Evolutionary conservation across 2,329 filamentous ascomycete species (phyloP), one percentile per base, ranked within the genome.

Genomic region (Elsinoe arachidis): DNA sequence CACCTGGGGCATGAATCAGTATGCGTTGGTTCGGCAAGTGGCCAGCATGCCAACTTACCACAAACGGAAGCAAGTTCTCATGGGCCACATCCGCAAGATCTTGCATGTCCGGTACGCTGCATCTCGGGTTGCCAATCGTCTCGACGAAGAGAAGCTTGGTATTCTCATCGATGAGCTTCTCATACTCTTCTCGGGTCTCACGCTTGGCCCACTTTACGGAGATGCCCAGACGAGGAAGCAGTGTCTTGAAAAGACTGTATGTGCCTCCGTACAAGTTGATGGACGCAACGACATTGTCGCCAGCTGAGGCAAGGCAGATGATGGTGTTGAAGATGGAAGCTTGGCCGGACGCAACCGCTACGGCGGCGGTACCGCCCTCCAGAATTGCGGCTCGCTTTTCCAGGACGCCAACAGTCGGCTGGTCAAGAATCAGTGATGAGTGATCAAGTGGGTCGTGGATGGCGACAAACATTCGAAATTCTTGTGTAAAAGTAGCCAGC

Each of bases 21-120:
- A 38, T 39, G 43, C 26, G 39, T 55, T 38, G 44, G 14, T 43
- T 10, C 6, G 15, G 10, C 39, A 23, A 43, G 1, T 4, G 6
- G n/a, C 65, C 75, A 19, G 17, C 17, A 43, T 3, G 2, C 10
- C 15, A 11, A 43, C 14, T 43, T 21, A 43, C 39, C 14, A 43
- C 39, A 11, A 43, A 43, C n/a, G 39, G 39, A 2, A 43, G 39
- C 5, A 43, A 15, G 4, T 43, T 43, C 39, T 43, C 39, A 11
- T 43, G 39, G 6, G 39, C 39, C 6, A 43, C n/a, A 23, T 43
- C 39, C 15, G 39, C 39, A 2, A 43, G 39, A 11, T 43, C 39
- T 43, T 43, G 39, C 39, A 43, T 43, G 9, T 43, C 39, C 14
- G 39, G 39, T 43, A 43, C 39, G 12, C 39, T 43, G 39, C 39